A percentile compares a stretch with the other conserved stretches of the same genome.
These are phyloP conservation scores for Tolypocladium inflatum DNA, from an alignment of 2,329 filamentous ascomycete species.

Conservation along the genomic window DNA sequence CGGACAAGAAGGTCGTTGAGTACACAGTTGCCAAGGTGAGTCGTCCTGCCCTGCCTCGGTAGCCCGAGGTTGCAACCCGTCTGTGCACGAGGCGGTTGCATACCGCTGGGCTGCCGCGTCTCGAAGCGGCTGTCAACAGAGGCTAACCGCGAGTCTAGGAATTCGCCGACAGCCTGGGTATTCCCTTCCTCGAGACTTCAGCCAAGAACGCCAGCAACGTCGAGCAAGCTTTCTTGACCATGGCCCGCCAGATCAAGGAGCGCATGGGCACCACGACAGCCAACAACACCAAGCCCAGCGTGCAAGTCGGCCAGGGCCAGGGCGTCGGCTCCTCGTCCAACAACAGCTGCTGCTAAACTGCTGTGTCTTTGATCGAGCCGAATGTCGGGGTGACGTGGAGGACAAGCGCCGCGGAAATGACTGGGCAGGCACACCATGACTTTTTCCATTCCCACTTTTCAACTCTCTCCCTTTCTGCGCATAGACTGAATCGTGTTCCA, in stretches of 20 bases:
- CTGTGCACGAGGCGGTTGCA: neutral
- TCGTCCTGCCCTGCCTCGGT: neutral
- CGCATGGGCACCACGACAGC: slow-evolving; percentile 94
- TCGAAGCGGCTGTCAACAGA: neutral
- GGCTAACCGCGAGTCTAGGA: slow-evolving; percentile 50
- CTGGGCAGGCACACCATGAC: slow-evolving; percentile 13
- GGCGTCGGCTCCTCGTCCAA: slow-evolving; percentile 82
- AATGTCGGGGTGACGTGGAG: slow-evolving; percentile 3
- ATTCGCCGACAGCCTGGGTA: slow-evolving; percentile 96
- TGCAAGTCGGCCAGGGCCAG: slow-evolving; percentile 91
- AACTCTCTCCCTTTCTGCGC: slow-evolving; percentile 17
- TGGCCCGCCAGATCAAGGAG: slow-evolving; percentile 99
- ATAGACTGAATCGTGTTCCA: slow-evolving; percentile 25
- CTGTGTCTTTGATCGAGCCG: neutral
- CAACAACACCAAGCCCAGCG: slow-evolving; percentile 97
- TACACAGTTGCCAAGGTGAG: slow-evolving; percentile 98
- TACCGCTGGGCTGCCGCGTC: slow-evolving; percentile 2
- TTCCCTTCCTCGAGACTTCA: slow-evolving; percentile 98
- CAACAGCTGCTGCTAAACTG: slow-evolving; percentile 78
- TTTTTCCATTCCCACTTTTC: slow-evolving; percentile 4
- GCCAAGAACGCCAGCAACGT: slow-evolving; percentile 99
- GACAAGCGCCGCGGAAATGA: slow-evolving; percentile 17
- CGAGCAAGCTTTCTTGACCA: slow-evolving; percentile 98
- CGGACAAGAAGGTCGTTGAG: slow-evolving; percentile 99
- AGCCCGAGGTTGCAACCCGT: neutral